A percentile compares a stretch with the other conserved stretches of the same genome.
Conservation (phyloP, 208 protist species). For the Tritrichomonas musculus region DNA sequence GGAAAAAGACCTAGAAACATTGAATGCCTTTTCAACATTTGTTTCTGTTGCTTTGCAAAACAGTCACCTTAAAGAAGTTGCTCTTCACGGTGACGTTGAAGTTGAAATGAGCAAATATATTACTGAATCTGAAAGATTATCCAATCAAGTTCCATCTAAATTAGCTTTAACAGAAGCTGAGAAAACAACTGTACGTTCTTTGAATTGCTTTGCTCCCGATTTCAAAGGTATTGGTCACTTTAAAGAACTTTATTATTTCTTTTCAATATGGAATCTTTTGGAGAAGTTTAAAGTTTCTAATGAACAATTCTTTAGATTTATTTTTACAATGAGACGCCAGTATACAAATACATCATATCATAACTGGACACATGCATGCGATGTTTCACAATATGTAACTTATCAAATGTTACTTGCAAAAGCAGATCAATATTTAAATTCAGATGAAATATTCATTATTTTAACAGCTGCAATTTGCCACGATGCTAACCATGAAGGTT, state of each 20-base stretch:
- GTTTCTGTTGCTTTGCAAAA: background rate
- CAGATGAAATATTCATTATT: constrained; percentile 67
- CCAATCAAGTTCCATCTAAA: background rate
- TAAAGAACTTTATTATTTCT: constrained; percentile 20
- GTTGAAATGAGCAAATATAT: background rate
- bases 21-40: background rate
- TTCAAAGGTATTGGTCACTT: background rate
- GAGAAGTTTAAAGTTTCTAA: constrained; percentile 33
- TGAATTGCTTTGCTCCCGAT: background rate
- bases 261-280: constrained; percentile 21
- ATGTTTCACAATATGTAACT: constrained; percentile 59
- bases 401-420: constrained; percentile 43
- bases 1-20: background rate
- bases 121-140: background rate
- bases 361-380: constrained; percentile 60
- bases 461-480: constrained; percentile 78
- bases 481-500: constrained; percentile 86
- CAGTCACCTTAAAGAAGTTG: background rate
- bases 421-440: constrained; percentile 55
- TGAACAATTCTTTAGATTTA: background rate
- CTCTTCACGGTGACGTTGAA: background rate
- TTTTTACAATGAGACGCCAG: background rate
- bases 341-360: constrained; percentile 59
- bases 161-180: background rate
- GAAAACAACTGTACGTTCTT: background rate